Evolutionary conservation across 371 early-diverging fungal genomes (phyloP).

Genomic region (Rhizomucor pusillus): DNA sequence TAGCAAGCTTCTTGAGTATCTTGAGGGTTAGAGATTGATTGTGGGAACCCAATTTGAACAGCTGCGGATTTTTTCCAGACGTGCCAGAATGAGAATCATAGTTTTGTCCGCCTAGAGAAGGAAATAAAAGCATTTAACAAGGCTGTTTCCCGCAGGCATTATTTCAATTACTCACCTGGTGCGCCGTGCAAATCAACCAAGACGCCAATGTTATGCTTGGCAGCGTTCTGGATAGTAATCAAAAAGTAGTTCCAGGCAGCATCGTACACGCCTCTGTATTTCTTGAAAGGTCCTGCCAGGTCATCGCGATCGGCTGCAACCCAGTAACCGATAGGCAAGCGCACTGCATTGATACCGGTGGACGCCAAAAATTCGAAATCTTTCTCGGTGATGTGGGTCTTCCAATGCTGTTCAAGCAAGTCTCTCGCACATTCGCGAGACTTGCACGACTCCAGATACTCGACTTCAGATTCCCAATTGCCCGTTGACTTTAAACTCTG

Average conservation of each 20-base stretch:
- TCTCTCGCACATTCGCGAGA: conserved; percentile 34
- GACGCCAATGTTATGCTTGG: conserved; percentile 54
- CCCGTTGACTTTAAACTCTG: conserved; percentile 40
- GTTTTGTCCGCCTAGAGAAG: conserved; percentile 27
- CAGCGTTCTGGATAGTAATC: conserved; percentile 47
- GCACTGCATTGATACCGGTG: conserved; percentile 61
- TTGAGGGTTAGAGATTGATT: conserved; percentile 12
- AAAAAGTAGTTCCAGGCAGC: conserved; percentile 43
- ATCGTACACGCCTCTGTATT: conserved; percentile 27
- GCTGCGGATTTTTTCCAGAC: conserved; percentile 13
- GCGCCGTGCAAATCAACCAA: conserved; percentile 69
- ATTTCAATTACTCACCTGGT: conserved; percentile 39
- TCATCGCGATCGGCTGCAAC: conserved; percentile 29
- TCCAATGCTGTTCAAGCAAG: conserved; percentile 53
- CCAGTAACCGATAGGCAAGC: conserved; percentile 72
- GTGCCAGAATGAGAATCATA: conserved; percentile 23
- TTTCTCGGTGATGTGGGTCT: conserved; percentile 55
- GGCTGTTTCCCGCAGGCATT: not conserved
- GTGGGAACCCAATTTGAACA: conserved; percentile 13
- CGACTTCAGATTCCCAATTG: conserved; percentile 27
- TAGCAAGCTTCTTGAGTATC: conserved; percentile 14
- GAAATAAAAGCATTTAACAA: not conserved
- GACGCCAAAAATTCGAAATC: conserved; percentile 53
- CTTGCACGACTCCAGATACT: conserved; percentile 43
- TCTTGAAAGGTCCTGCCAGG: conserved; percentile 16